Evolutionary conservation across 1,284 basidiomycete species (phyloP).

Genomic region (Peniophora sp.): DNA sequence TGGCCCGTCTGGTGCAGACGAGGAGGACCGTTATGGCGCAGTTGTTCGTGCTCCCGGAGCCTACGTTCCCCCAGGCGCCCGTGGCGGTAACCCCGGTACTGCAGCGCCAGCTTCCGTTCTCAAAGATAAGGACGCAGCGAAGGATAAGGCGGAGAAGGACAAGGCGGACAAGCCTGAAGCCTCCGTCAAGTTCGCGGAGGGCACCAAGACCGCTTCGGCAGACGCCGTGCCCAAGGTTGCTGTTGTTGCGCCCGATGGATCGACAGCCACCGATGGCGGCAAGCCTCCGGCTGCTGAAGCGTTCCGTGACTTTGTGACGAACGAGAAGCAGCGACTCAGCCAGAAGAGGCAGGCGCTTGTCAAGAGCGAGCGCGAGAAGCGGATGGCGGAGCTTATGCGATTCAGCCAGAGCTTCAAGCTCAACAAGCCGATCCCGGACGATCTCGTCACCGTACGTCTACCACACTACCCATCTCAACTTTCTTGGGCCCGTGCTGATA

Average conservation of each 20-base stretch:
- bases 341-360: constrained; percentile 87
- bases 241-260: constrained; percentile 63
- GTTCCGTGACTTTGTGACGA: constrained; percentile 86
- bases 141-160: constrained; percentile 20
- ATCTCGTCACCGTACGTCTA: constrained; percentile 59
- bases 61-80: constrained; percentile 88
- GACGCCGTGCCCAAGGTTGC: constrained; percentile 59
- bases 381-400: constrained; percentile 85
- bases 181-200: no score
- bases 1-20: constrained; percentile 74
- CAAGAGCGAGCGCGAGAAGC: constrained; percentile 91
- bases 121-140: not conserved
- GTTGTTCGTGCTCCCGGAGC: constrained; percentile 85
- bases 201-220: no score
- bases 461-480: no score
- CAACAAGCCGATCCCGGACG: constrained; percentile 90
- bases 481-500: no score
- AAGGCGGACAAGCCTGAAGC: constrained; percentile 7
- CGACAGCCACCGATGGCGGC: constrained; percentile 20
- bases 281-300: constrained; percentile 24
- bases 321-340: constrained; percentile 80
- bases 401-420: constrained; percentile 96
- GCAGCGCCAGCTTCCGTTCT: constrained; percentile 21
- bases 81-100: constrained; percentile 30
- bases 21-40: constrained; percentile 96